phyloP scores from a whole-genome alignment of 345 rosid genomes.

The Orychophragmus violaceus region DNA sequence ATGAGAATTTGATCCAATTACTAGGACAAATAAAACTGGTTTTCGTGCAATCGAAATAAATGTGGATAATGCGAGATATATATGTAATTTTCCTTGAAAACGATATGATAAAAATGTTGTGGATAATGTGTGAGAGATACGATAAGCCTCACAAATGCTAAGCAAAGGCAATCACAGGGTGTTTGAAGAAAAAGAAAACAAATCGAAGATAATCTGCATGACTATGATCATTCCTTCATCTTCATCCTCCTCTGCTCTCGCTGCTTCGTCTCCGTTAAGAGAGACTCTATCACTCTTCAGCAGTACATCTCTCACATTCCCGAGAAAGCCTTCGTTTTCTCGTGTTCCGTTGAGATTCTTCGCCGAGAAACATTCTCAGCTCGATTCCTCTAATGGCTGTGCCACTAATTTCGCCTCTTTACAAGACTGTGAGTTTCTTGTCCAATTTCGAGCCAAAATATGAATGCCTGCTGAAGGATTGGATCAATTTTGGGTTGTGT shows the following conservation, averaged over 20 bases:
- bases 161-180: background rate
- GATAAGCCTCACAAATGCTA: constrained; percentile 8
- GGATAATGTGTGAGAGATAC: constrained; percentile 12
- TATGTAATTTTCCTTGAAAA: background rate
- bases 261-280: constrained; percentile 31
- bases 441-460: no score
- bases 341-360: constrained; percentile 37
- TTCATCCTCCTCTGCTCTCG: constrained; percentile 23
- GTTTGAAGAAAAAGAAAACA: background rate
- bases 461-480: no score
- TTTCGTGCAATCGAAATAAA: background rate
- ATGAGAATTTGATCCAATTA: no score
- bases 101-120: background rate
- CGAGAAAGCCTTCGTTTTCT: constrained; percentile 42
- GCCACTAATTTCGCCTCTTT: constrained; percentile 44
- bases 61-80: constrained; percentile 6
- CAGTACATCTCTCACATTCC: constrained; percentile 24
- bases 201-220: constrained; percentile 34
- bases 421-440: constrained; percentile 51
- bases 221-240: constrained; percentile 34
- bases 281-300: constrained; percentile 26
- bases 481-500: no score
- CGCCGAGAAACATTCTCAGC: constrained; percentile 36
- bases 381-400: constrained; percentile 60
- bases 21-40: no score